Percentiles rank a stretch among this genome's conserved stretches.
Conservation (phyloP, 129 eudicot genomes). For the Centrapalus pauciflorus region DNA sequence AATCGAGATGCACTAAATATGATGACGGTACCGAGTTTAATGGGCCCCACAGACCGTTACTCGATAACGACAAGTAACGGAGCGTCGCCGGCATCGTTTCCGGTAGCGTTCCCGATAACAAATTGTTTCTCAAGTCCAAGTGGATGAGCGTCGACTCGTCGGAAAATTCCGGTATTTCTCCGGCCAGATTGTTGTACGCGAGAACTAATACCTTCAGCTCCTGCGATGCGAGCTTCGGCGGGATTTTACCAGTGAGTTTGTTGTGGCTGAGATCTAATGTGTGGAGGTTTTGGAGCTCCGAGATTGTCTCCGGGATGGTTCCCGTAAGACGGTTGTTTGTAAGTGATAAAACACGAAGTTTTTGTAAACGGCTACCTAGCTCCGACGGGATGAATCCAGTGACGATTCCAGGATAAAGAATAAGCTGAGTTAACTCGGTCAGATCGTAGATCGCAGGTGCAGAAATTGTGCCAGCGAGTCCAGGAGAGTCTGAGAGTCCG, state of each 20-base stretch:
- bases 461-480: constrained; percentile 62
- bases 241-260: constrained; percentile 51
- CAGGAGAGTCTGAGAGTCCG: constrained; percentile 65
- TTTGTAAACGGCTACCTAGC: constrained; percentile 30
- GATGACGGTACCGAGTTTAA: constrained; percentile 34
- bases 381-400: constrained; percentile 63
- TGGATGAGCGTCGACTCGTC: constrained; percentile 39
- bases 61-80: constrained; percentile 56
- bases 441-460: constrained; percentile 31
- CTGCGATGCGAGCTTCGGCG: constrained; percentile 15
- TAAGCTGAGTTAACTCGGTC: constrained; percentile 57
- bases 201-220: constrained; percentile 48
- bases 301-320: constrained; percentile 41
- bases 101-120: constrained; percentile 41
- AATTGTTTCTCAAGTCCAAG: constrained; percentile 46
- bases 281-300: constrained; percentile 45
- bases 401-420: constrained; percentile 65
- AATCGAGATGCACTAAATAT: constrained; percentile 67
- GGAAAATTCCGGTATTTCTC: constrained; percentile 42
- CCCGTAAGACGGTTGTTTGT: constrained; percentile 76
- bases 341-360: constrained; percentile 58
- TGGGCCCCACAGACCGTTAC: constrained; percentile 76
- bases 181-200: constrained; percentile 45
- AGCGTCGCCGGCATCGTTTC: constrained; percentile 42
- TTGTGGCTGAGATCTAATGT: constrained; percentile 75